Base-by-base conservation (phyloP, 257 asterid species). In the Nicotiana tomentosiformis region DNA sequence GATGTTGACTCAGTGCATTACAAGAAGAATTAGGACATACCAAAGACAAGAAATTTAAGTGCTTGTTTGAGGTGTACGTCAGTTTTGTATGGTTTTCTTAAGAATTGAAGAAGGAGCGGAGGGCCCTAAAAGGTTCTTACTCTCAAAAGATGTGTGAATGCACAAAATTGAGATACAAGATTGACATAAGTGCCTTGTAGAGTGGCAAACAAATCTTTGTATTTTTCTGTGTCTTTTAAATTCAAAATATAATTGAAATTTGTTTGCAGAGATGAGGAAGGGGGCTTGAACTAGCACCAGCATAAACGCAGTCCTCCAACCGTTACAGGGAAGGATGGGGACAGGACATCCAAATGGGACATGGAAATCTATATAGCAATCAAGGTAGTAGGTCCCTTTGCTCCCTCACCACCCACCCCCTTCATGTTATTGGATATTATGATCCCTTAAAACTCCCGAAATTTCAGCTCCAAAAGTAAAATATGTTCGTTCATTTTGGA, bases 331-430 rank as follows among this genome's bases (percentile, higher is more conserved):
- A 26, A 15, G 46, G n/a, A 76, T 49, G 64, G 64, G 23, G 61
- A 29, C 62, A 66, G 39, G 57, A 58, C 77, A 74, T 46, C 78
- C 67, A 20, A 78, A 80, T 83, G 86, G 89, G 88, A 35, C 87
- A 70, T 26, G 53, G 58, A 78, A 85, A 86, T 88, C 85, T 81
- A 81, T 65, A 46, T 39, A 77, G 70, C 60, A 79, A 79, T 84
- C 84, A 86, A 88, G 72, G 57, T 18, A 29, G 84, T 65, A 67
- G 82, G 86, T 81, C 66, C 84, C 64, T 32, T 35, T 62, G 26
- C 69, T 14, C 68, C 30, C 65, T 77, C 18, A 53, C 64, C 51
- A n/a, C 70, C 76, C 66, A 11, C 30, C 55, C 30, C 70, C 82
- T 58, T 61, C 43, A 37, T 20, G 7, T 29, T 20, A 61, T 79